Evolutionary conservation across 2,329 filamentous ascomycete genomes (phyloP), one percentile per base, ranked within the genome.

Genomic region (Aspergillus puulaauensis): DNA sequence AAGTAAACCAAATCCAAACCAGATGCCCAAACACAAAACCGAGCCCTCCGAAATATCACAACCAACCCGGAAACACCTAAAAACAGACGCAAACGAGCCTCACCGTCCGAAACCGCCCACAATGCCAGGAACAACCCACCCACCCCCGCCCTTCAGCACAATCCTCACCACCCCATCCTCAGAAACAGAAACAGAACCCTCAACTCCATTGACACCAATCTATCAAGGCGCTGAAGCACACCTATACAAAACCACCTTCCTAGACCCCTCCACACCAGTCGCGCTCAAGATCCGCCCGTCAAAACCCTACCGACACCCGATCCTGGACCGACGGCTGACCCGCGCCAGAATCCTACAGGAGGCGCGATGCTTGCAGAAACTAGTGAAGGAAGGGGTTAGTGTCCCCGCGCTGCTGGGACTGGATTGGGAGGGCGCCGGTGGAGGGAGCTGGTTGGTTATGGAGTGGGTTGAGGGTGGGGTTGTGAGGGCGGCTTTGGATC

Each of bases 211-310:
- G 62, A 75, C 72, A 49, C 89, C 96, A 69, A 85, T 98, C 66
- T 88, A 91, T 57, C 95, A 98, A 82, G 95, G 95, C 77, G 95
- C 95, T 72, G 95, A 99, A 84, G 93, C 91, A 59, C 91, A 93
- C 64, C 86, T 99, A 71, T 98, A 96, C 85, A 88, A 87, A 74
- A 93, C 91, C 17, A 87, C 85, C 55, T 96, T 91, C 77, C 87
- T 97, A 54, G 73, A 83, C 1, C 83, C 90, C 40, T 73, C 80
- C 56, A 80, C 85, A 9, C 85, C 89, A 14, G 90, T 87, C 71
- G 91, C 93, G 1, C 85, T 98, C 61, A 99, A 99, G 79, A 87
- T 96, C 81, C 90, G 95, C 0, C 93, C 93, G 0, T 82, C 87
- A 24, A 99, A 99, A 78, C 86, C 90, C 24, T 99, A 96, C 83